Evolutionary conservation across 768 basidiomycete species (phyloP), one percentile per base, ranked within the genome.

Genomic region (Hypholoma fasciculare): DNA sequence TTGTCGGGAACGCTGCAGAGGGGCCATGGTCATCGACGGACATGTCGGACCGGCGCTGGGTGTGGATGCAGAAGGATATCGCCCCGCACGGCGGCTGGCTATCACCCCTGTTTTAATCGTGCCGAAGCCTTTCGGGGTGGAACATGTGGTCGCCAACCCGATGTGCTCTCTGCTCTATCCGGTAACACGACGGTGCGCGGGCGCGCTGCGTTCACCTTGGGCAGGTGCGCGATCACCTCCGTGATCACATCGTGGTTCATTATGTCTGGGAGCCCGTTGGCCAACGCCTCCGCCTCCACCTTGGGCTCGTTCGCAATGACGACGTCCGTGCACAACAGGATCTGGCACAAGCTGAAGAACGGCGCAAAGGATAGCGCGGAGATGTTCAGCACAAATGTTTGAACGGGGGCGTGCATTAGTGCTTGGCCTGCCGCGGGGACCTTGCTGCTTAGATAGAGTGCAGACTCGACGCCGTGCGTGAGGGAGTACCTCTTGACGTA

Each of bases 401-500:
- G 64, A 19, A 19, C 48, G 20, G 34, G 11, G 40, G 19, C n/a
- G n/a, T n/a, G n/a, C n/a, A 16, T 42, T 44, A 47, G 11, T 26
- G 37, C 16, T 13, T 48, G 40, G 65, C 86, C 84, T 14, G 82
- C 81, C 38, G 76, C 79, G 8, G 90, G 84, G 4, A 92, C 90
- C 61, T 89, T 87, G 71, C 89, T 86, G 73, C 89, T 86, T 59
- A 98, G 76, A 65, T 88, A 79, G 38, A 92, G 73, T 48, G 85
- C 86, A 55, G 83, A 81, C 56, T 86, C 84, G 56, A 82, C 70
- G 46, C 97, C 96, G 70, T 99, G 96, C 16, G 96, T 96, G 58
- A 98, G 82, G 87, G 98, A 98, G 80, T 89, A 99, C 7, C 96
- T 97, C 68, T 94, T 97, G 60, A 98, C 86, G 78, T 99, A 99